Percentiles rank a stretch among this genome's conserved stretches.
phyloP scores from a whole-genome alignment of 1,284 basidiomycete species.

The Fomitopsis palustris region DNA sequence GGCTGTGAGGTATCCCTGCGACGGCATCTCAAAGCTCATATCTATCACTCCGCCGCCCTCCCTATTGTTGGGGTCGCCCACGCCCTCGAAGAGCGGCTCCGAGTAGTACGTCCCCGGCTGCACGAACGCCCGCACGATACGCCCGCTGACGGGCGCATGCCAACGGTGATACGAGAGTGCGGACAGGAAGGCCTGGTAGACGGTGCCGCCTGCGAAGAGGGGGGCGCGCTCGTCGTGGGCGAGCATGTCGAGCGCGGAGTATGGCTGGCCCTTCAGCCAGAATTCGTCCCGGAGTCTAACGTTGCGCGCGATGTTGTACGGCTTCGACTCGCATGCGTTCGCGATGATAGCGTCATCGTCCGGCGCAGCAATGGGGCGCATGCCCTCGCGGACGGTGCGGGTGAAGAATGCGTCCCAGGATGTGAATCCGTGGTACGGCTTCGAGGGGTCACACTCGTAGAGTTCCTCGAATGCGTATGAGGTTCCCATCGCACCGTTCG shows the following conservation, averaged over 20 bases:
- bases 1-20: slow-evolving; percentile 36
- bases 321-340: slow-evolving; percentile 44
- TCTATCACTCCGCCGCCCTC: neutral
- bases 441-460: slow-evolving; percentile 39
- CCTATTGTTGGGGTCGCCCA: neutral
- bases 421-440: slow-evolving; percentile 38
- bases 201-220: slow-evolving; percentile 38
- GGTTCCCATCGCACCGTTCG: slow-evolving; percentile 22
- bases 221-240: slow-evolving; percentile 30
- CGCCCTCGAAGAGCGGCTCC: slow-evolving; percentile 16
- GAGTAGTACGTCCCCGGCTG: slow-evolving; percentile 40
- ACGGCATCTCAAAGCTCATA: neutral
- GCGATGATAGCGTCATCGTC: slow-evolving; percentile 35
- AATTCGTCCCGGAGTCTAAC: slow-evolving; percentile 33
- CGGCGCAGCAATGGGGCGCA: slow-evolving; percentile 37
- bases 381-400: slow-evolving; percentile 33
- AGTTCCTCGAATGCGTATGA: slow-evolving; percentile 26
- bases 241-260: slow-evolving; percentile 40
- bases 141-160: slow-evolving; percentile 39
- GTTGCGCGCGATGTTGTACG: slow-evolving; percentile 33
- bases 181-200: slow-evolving; percentile 43
- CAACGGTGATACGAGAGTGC: slow-evolving; percentile 43
- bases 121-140: slow-evolving; percentile 32
- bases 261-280: slow-evolving; percentile 46
- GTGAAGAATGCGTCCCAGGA: slow-evolving; percentile 59